Base-by-base conservation (phyloP, 2,329 filamentous ascomycete species). In the Thyridium curvatum region DNA sequence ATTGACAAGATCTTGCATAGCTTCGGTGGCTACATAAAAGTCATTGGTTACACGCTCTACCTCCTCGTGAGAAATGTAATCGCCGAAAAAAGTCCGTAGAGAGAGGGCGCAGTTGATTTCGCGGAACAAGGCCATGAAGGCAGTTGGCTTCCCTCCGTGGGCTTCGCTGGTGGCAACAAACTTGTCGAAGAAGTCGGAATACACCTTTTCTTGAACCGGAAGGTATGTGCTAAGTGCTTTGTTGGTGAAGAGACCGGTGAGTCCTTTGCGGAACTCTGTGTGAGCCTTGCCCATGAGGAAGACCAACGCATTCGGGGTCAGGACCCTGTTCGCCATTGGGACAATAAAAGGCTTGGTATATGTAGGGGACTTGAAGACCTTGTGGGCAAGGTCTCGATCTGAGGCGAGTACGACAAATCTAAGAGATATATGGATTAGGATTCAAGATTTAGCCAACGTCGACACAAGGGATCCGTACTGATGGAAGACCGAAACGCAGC, bases 401-500 rank as follows among this genome's bases (percentile, higher is more conserved):
- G 84, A 85, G 18, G 80, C 84, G 45, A 90, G 82, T 36, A 90
- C 82, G 43, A 90, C 84, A 59, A 90, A 90, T 53, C 83, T 86
- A 47, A 3, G 14, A 35, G 30, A n/a, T 4, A 17, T 3, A 18
- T 18, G 12, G 33, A 14, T 35, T 18, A 18, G 29, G n/a, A n/a
- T n/a, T n/a, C n/a, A n/a, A n/a, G n/a, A n/a, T n/a, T n/a, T n/a
- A n/a, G n/a, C n/a, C n/a, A n/a, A 14, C 4, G 12, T 26, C 18
- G 29, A 30, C 17, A 28, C 14, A 28, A 12, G 4, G 5, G 35
- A 12, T 13, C 39, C 49, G 30, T 71, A 87, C 82, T 90, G 90
- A 71, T 91, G 86, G 59, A 91, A 90, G 46, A 91, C 80, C 2
- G 84, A 89, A 14, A 91, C 84, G 52, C 86, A 91, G 58, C 84